Evolutionary conservation across 208 protist genomes (phyloP).

Genomic region (Leishmania tropica): DNA sequence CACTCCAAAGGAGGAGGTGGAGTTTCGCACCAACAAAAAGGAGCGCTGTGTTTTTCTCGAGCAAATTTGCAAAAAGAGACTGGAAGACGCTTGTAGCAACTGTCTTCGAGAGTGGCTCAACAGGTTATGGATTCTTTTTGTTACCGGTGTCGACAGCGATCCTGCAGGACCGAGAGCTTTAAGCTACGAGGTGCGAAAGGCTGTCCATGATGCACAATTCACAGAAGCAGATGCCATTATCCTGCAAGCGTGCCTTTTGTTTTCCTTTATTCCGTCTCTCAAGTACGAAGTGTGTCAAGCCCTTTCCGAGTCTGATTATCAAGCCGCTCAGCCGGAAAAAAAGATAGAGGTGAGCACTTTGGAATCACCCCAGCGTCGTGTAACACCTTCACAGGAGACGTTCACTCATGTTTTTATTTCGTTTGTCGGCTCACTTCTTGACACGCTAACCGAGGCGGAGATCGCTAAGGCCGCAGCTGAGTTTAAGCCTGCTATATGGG

Average conservation of each 20-base stretch:
- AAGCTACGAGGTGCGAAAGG: constrained; percentile 66
- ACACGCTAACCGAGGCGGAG: constrained; percentile 76
- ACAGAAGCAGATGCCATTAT: constrained; percentile 46
- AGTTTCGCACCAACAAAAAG: constrained; percentile 51
- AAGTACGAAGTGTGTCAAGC: constrained; percentile 52
- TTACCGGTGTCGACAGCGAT: constrained; percentile 61
- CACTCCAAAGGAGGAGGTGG: constrained; percentile 48
- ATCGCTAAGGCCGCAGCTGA: constrained; percentile 37
- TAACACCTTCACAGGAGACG: constrained; percentile 33
- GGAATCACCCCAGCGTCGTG: constrained; percentile 17
- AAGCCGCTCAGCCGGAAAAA: constrained; percentile 7
- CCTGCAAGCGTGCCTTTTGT: constrained; percentile 54
- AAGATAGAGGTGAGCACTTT: constrained; percentile 1
- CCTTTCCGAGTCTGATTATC: constrained; percentile 49
- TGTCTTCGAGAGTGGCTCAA: constrained; percentile 59
- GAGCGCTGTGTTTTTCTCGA: constrained; percentile 47
- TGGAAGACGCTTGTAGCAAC: constrained; percentile 38
- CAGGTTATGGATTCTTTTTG: constrained; percentile 70
- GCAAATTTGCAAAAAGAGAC: constrained; percentile 34
- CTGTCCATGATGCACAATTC: constrained; percentile 60
- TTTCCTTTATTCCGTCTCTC: constrained; percentile 60
- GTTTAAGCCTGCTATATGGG: constrained; percentile 69
- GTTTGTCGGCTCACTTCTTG: constrained; percentile 62
- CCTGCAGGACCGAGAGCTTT: constrained; percentile 43
- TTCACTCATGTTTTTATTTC: constrained; percentile 56